A percentile compares a stretch with the other conserved stretches of the same genome.
Conservation (phyloP, 148 eudicot genomes). For the Cornus suecica region DNA sequence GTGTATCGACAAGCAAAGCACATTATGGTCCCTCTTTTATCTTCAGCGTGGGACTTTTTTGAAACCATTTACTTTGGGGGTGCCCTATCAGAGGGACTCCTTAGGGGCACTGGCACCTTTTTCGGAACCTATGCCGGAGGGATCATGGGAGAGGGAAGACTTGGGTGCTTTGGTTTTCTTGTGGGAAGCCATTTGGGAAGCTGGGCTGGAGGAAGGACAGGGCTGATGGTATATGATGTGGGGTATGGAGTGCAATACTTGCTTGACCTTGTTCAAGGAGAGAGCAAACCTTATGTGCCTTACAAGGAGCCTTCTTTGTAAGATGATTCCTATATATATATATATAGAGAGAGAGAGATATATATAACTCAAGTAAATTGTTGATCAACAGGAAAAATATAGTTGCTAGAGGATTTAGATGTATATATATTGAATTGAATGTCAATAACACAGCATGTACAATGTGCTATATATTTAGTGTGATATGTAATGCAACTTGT, state of each 20-base stretch:
- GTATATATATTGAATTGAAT: too few species aligned
- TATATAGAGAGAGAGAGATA: too few species aligned
- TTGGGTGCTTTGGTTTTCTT: slow-evolving; percentile 45
- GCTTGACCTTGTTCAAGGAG: slow-evolving; percentile 11
- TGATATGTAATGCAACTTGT: too few species aligned
- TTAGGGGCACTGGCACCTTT: slow-evolving; percentile 46
- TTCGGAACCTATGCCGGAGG: slow-evolving; percentile 43
- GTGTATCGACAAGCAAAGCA: slow-evolving; percentile 38
- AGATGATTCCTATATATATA: too few species aligned
- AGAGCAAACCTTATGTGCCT: neutral
- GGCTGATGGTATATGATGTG: slow-evolving; percentile 50
- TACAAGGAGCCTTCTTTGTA: neutral
- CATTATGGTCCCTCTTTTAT: slow-evolving; percentile 39
- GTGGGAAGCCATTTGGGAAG: slow-evolving; percentile 55
- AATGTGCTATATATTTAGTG: too few species aligned
- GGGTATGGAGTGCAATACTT: slow-evolving; percentile 34
- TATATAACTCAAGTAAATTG: too few species aligned
- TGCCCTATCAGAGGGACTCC: slow-evolving; percentile 33
- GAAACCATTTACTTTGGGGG: slow-evolving; percentile 47
- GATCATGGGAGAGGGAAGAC: slow-evolving; percentile 31
- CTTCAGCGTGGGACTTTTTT: slow-evolving; percentile 55
- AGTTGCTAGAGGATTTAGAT: too few species aligned
- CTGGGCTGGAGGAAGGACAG: slow-evolving; percentile 51
- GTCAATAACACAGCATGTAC: too few species aligned
- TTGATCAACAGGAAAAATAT: too few species aligned